phyloP scores from a whole-genome alignment of 192 early-diverging fungal species.

The Coemansia sp. region DNA sequence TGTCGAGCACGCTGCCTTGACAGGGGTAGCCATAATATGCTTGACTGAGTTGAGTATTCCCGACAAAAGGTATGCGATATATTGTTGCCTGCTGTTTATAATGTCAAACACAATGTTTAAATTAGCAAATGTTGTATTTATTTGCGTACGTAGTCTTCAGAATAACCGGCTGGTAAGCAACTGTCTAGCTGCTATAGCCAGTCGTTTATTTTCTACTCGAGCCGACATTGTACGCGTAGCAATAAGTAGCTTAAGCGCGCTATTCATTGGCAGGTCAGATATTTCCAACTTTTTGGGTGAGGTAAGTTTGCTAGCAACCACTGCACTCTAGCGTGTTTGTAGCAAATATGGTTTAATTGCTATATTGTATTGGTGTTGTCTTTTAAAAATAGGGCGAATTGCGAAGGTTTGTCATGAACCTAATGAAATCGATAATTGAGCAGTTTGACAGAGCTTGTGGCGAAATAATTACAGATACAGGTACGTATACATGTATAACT shows the following conservation, averaged over 20 bases:
- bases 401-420: slow-evolving; percentile 15
- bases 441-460: slow-evolving; percentile 27
- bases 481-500: not conserved
- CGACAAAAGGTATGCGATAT: slow-evolving; percentile 33
- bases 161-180: slow-evolving; percentile 34
- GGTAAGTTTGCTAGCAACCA: slow-evolving; percentile 16
- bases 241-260: slow-evolving; percentile 15
- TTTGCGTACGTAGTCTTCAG: slow-evolving; percentile 23
- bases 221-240: slow-evolving; percentile 23
- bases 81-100: not conserved
- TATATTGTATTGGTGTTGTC: not conserved
- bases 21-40: slow-evolving; percentile 30
- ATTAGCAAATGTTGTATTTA: not conserved
- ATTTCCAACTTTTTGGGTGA: slow-evolving; percentile 18
- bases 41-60: slow-evolving; percentile 35
- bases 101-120: not conserved
- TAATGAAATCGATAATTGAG: slow-evolving; percentile 41
- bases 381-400: slow-evolving; percentile 15
- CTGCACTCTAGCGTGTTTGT: not conserved
- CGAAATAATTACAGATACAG: slow-evolving; percentile 3
- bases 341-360: not conserved
- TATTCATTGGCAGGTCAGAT: slow-evolving; percentile 17
- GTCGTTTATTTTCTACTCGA: slow-evolving; percentile 32
- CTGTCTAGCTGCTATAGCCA: slow-evolving; percentile 18
- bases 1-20: slow-evolving; percentile 24